Base-by-base conservation (phyloP, 75 land plant genomes). In the Picea sitchensis region DNA sequence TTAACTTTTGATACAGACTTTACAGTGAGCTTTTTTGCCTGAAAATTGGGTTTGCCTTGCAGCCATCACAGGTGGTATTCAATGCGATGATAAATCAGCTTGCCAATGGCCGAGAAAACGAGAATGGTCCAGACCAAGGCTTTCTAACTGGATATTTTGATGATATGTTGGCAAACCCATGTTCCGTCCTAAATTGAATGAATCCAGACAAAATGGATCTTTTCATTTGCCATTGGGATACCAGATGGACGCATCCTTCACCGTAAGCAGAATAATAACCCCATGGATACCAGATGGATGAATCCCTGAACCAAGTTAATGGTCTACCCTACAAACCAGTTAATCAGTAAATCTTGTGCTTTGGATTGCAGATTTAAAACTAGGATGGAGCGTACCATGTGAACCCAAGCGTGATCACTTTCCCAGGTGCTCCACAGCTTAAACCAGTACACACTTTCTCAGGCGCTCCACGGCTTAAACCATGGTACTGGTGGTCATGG, bases 401-500 rank as follows among this genome's bases (percentile, higher is more conserved):
- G 87, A 85, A 2, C 87, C 85, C 15, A 86, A 86, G 87, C 59
- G 82, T 86, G 23, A 77, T 86, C 57, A 86, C 87, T 26, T 86
- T 86, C 56, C 85, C 85, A 8, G 77, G 85, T 34, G 78, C 84
- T 11, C 77, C 85, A 9, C 68, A 67, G 79, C 61, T 86, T 36
- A 86, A 86, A 79, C 87, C 87, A 67, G n/a, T n/a, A n/a, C n/a
- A n/a, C n/a, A n/a, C n/a, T n/a, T n/a, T n/a, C n/a, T n/a, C n/a
- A n/a, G n/a, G n/a, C n/a, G n/a, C n/a, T n/a, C n/a, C n/a, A n/a
- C n/a, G n/a, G n/a, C n/a, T n/a, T n/a, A n/a, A n/a, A n/a, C n/a
- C n/a, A n/a, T n/a, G n/a, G n/a, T n/a, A n/a, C n/a, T n/a, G n/a
- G n/a, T n/a, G n/a, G n/a, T n/a, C n/a, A n/a, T n/a, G n/a, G n/a